phyloP scores from a whole-genome alignment of 2,329 filamentous ascomycete species.

The Neodidymelliopsis sp. region DNA sequence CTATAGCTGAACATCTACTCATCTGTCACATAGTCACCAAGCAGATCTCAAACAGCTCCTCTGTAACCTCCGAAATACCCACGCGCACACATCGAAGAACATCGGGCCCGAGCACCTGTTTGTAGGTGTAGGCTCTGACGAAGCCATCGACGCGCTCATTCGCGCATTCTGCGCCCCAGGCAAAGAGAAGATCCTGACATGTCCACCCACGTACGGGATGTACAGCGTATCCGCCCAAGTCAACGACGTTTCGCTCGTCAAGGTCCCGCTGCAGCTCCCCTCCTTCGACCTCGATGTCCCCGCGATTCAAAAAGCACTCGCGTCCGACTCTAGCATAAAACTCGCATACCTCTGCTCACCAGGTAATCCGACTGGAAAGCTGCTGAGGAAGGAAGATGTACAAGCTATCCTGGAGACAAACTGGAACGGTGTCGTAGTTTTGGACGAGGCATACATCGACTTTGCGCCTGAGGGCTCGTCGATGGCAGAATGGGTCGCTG shows the following conservation, averaged over 20 bases:
- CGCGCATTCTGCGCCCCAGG: conserved; percentile 92
- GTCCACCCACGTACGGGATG: conserved; percentile 98
- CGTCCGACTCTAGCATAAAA: conserved; percentile 74
- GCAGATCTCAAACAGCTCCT: conserved; percentile 82
- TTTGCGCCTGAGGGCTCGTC: conserved; percentile 82
- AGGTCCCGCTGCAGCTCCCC: conserved; percentile 80
- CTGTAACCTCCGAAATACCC: conserved; percentile 85
- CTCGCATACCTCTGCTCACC: conserved; percentile 92
- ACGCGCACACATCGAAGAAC: conserved; percentile 75
- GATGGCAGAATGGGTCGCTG: conserved; percentile 87
- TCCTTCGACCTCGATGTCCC: conserved; percentile 75
- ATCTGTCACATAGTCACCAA: conserved; percentile 69
- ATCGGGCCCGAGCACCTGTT: conserved; percentile 86
- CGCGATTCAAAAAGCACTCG: conserved; percentile 71
- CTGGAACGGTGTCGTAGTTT: conserved; percentile 93
- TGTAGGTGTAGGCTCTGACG: conserved; percentile 93
- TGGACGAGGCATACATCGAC: conserved; percentile 97
- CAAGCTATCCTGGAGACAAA: conserved; percentile 76
- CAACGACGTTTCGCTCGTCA: conserved; percentile 87
- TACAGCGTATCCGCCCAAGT: conserved; percentile 93
- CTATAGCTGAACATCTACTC: not conserved
- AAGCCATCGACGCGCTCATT: conserved; percentile 93
- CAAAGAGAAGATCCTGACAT: conserved; percentile 88
- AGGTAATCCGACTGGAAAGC: conserved; percentile 87
- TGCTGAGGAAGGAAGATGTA: conserved; percentile 79